A percentile compares a stretch with the other conserved stretches of the same genome.
Conservation (phyloP, 495 filamentous ascomycete genomes). For the Penicillium antarcticum region DNA sequence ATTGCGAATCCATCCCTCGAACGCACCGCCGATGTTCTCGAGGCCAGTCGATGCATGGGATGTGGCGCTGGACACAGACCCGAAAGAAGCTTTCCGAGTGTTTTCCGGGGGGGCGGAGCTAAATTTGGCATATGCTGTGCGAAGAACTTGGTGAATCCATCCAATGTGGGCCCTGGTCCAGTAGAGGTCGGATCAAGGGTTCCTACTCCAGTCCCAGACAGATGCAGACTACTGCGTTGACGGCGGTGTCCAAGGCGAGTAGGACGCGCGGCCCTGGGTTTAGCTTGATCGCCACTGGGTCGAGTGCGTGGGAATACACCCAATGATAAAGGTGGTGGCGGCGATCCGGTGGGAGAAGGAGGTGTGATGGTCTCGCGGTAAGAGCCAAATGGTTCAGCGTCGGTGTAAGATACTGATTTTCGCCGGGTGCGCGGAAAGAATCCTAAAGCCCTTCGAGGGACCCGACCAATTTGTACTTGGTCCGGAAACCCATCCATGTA, state of each 20-base stretch:
- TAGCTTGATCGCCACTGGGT: slow-evolving; percentile 17
- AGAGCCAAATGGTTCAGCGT: slow-evolving; percentile 34
- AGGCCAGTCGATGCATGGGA: slow-evolving; percentile 55
- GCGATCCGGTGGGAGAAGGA: slow-evolving; percentile 31
- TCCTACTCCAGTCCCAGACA: slow-evolving; percentile 81
- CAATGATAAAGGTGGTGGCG: slow-evolving; percentile 24
- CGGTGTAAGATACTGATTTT: slow-evolving; percentile 62
- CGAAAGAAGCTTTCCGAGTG: slow-evolving; percentile 36
- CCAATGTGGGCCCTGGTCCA: slow-evolving; percentile 73
- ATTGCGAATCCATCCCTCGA: slow-evolving; percentile 87
- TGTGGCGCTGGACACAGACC: slow-evolving; percentile 37
- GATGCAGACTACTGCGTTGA: slow-evolving; percentile 41
- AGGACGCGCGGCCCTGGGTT: slow-evolving; percentile 13
- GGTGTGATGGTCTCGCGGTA: slow-evolving; percentile 35
- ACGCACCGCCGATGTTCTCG: slow-evolving; percentile 77
- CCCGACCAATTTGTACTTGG: slow-evolving; percentile 80
- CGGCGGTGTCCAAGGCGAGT: slow-evolving; percentile 32
- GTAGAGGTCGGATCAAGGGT: slow-evolving; percentile 66
- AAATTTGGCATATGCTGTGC: slow-evolving; percentile 72
- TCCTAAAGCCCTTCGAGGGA: slow-evolving; percentile 76
- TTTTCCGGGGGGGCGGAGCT: slow-evolving; percentile 40
- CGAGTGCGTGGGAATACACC: slow-evolving; percentile 16
- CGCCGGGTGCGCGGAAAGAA: slow-evolving; percentile 90
- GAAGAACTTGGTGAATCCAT: slow-evolving; percentile 76
- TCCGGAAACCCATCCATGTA: slow-evolving; percentile 63